These are phyloP conservation scores for Eutrema salsugineum DNA, from an alignment of 441 rosid genomes.

Conservation along the genomic window DNA sequence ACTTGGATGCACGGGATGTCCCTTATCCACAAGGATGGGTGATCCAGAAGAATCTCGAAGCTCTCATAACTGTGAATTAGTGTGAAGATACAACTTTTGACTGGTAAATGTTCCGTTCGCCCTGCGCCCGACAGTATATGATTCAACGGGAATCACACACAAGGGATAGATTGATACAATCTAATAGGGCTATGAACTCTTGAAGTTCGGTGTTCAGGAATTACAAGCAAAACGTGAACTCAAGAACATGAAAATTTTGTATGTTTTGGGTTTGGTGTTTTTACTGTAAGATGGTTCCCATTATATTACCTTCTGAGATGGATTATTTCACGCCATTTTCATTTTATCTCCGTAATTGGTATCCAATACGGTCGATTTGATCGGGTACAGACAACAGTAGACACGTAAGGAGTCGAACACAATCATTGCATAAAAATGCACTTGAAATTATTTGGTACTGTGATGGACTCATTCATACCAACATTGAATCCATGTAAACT, in stretches of 20 bases:
- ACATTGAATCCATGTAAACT: not conserved
- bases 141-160: too few relatives aligned
- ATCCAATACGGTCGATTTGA: not conserved
- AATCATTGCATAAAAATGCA: not conserved
- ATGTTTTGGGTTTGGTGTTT: conserved; percentile 7
- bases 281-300: conserved; percentile 20
- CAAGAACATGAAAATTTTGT: not conserved
- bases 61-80: conserved; percentile 44
- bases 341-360: not conserved
- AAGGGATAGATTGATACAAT: too few relatives aligned
- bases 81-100: conserved; percentile 22
- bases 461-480: not conserved
- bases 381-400: not conserved
- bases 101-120: too few relatives aligned
- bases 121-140: too few relatives aligned
- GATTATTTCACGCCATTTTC: not conserved
- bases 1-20: conserved; percentile 56
- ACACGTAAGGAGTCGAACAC: not conserved
- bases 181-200: not conserved
- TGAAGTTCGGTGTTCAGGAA: not conserved
- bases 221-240: not conserved
- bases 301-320: conserved; percentile 11
- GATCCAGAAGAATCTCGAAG: conserved; percentile 65
- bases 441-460: not conserved
- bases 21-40: conserved; percentile 79